Evolutionary conservation across 495 filamentous ascomycete genomes (phyloP).

Genomic region (Penicillium robsamsonii): DNA sequence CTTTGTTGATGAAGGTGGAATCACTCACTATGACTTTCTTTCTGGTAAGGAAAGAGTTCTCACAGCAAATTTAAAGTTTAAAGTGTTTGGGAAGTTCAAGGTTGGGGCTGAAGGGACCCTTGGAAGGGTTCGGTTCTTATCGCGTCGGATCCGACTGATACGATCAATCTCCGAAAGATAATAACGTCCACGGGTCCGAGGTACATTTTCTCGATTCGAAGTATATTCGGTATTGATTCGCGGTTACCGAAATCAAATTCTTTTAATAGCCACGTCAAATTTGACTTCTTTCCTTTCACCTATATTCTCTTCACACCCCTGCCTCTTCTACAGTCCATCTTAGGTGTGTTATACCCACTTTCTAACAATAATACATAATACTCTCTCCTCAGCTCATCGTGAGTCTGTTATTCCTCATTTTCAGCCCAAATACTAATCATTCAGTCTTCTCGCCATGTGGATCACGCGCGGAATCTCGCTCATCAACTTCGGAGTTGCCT

Average conservation of each 20-base stretch:
- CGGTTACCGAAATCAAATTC: neutral
- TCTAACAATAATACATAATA: neutral
- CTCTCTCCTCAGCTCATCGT: neutral
- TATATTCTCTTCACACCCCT: neutral
- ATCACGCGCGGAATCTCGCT: conserved; percentile 58
- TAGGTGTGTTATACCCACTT: neutral
- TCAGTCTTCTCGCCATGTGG: conserved; percentile 33
- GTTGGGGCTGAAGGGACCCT: no score
- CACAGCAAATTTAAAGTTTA: no score
- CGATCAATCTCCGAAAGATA: neutral
- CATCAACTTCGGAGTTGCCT: conserved; percentile 60
- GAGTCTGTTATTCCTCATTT: neutral
- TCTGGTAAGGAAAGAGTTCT: no score
- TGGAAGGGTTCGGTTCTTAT: neutral
- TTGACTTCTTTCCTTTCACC: neutral
- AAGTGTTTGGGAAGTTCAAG: no score
- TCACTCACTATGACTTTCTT: neutral
- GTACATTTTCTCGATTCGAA: neutral
- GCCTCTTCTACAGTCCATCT: neutral
- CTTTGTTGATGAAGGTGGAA: neutral
- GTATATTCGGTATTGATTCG: neutral
- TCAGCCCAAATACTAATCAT: neutral
- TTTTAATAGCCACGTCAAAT: neutral
- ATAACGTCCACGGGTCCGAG: no score
- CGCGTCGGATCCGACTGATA: conserved; percentile 3